Base-by-base conservation (phyloP, 192 early-diverging fungal genomes). In the Rhizoclosmatium sp. region DNA sequence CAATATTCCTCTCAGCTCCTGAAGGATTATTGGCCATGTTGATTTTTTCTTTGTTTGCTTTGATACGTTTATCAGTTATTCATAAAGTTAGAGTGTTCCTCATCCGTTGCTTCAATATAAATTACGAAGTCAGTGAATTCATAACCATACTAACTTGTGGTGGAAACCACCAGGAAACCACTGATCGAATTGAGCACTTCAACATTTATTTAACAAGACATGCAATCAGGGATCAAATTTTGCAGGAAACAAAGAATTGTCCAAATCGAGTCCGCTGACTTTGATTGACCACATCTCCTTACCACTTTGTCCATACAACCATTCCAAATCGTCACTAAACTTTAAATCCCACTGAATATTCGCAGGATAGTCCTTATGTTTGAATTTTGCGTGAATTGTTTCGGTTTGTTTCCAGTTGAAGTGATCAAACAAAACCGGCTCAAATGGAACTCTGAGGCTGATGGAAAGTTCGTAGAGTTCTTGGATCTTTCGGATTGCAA, bases 311-410 rank as follows among this genome's bases (percentile, higher is more conserved):
- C 69, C 69, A 49, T 49, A 40, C 69, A 71, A 56, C 47, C 45
- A 56, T 2, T 49, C 45, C 69, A 71, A 71, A 56, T 71, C 69
- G 51, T 7, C 5, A 51, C 45, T 71, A 21, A 71, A 71, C 5
- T 23, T 49, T 1, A 71, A 19, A 3, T 42, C n/a, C 69, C 69
- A 71, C 23, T 23, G 12, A 14, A 14, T 16, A 5, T n/a, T 45
- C 2, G 1, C 23, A 9, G 12, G 23, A 14, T 56, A 49, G 3
- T 71, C 31, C 40, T n/a, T 46, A 40, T 44, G 54, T 39, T 41
- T 41, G 41, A 71, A 56, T 21, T 31, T 49, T 16, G 40, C 69
- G 21, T 16, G 5, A 5, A 19, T 2, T 19, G 54, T 39, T 10
- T 49, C 21, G 47, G 10, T 12, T 31, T 31, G 31, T 7, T 49